A percentile compares a stretch with the other conserved stretches of the same genome.
These are phyloP conservation scores for Diutina scorzettiae DNA, from an alignment of 1,139 yeast genomes.

Conservation along the genomic window DNA sequence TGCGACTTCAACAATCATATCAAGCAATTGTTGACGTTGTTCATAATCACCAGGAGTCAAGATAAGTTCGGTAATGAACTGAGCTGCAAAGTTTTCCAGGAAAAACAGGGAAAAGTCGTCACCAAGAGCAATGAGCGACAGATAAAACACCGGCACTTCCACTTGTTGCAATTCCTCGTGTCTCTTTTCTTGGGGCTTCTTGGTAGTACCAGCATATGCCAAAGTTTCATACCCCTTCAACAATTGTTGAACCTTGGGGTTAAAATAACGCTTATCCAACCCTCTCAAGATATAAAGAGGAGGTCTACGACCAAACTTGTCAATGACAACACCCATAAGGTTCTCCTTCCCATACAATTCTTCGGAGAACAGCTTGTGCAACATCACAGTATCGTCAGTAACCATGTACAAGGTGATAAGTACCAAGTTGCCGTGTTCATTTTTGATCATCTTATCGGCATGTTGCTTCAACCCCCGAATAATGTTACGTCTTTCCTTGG, in stretches of 20 bases:
- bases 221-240: conserved; percentile 48
- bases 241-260: conserved; percentile 54
- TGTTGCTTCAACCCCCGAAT: conserved; percentile 66
- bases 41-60: conserved; percentile 37
- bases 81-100: conserved; percentile 68
- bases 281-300: conserved; percentile 73
- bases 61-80: conserved; percentile 66
- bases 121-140: conserved; percentile 36
- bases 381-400: conserved; percentile 86
- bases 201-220: conserved; percentile 61
- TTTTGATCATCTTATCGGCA: conserved; percentile 59
- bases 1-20: conserved; percentile 38
- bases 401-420: conserved; percentile 71
- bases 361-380: conserved; percentile 57
- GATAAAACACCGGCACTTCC: conserved; percentile 57
- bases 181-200: conserved; percentile 74
- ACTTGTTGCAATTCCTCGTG: conserved; percentile 53
- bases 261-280: conserved; percentile 70
- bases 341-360: conserved; percentile 44
- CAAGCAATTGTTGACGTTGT: conserved; percentile 40
- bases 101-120: conserved; percentile 29
- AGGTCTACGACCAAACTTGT: conserved; percentile 83
- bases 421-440: conserved; percentile 80
- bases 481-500: conserved; percentile 82
- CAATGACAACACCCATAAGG: conserved; percentile 47